These are phyloP conservation scores for Naganishia cerealis DNA, from an alignment of 1,284 basidiomycete genomes.

Conservation along the genomic window DNA sequence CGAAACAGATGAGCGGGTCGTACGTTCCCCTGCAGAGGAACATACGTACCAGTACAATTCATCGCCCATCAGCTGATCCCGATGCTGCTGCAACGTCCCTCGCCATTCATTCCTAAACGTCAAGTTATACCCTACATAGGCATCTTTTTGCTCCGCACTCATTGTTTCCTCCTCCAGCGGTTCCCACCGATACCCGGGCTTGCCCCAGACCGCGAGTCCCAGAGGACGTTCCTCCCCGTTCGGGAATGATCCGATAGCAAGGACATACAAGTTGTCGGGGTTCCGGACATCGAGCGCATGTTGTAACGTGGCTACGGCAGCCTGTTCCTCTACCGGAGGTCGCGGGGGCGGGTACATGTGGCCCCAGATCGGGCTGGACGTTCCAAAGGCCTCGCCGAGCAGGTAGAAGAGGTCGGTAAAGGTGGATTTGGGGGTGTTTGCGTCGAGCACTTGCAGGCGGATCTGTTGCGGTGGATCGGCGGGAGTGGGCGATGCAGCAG, in stretches of 20 bases:
- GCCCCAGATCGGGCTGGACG: slow-evolving; percentile 11
- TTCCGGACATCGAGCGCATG: not conserved
- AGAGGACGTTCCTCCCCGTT: slow-evolving; percentile 3
- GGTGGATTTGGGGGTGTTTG: not conserved
- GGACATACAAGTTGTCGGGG: not conserved
- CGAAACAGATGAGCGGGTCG: not conserved
- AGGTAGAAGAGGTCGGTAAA: slow-evolving; percentile 17
- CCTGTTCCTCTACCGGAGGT: not conserved
- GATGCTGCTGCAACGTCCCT: slow-evolving; percentile 15
- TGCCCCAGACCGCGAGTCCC: slow-evolving; percentile 21
- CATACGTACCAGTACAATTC: slow-evolving; percentile 24
- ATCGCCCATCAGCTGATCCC: slow-evolving; percentile 23
- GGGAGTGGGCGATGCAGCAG: not conserved
- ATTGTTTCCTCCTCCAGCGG: not conserved
- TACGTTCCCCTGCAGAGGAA: not conserved
- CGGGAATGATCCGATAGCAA: not conserved
- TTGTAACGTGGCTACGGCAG: slow-evolving; percentile 4
- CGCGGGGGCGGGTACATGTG: slow-evolving; percentile 22
- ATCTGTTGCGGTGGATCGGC: not conserved
- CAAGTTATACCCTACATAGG: slow-evolving; percentile 26
- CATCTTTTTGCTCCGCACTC: slow-evolving; percentile 19
- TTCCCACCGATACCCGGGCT: slow-evolving; percentile 21
- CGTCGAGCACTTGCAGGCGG: slow-evolving; percentile 23
- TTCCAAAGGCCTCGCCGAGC: slow-evolving; percentile 6
- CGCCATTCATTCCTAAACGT: slow-evolving; percentile 17